These are phyloP conservation scores for Remersonia thermophila DNA, from an alignment of 2,329 filamentous ascomycete genomes.

Conservation along the genomic window DNA sequence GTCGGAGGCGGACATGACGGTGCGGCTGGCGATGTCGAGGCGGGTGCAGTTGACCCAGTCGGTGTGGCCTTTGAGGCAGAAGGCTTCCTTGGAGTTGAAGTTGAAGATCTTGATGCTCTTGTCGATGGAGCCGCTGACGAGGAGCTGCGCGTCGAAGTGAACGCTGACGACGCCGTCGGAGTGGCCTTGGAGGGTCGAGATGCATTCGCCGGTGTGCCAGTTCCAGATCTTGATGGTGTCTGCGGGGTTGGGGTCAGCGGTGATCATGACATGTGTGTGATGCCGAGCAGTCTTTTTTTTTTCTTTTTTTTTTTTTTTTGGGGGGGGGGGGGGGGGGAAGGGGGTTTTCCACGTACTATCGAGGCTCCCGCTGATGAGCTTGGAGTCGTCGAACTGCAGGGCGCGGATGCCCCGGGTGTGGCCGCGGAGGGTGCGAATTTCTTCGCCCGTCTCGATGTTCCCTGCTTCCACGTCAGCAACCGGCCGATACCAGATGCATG, in stretches of 20 bases:
- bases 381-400: conserved; percentile 84
- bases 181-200: conserved; percentile 71
- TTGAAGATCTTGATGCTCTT: conserved; percentile 87
- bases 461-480: no score
- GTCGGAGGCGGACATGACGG: conserved; percentile 85
- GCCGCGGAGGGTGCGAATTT: conserved; percentile 71
- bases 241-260: conserved; percentile 26
- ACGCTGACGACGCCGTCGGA: conserved; percentile 72
- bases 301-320: no score
- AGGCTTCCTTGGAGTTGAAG: conserved; percentile 71
- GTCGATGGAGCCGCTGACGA: conserved; percentile 85
- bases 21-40: conserved; percentile 69
- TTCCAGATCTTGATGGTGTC: conserved; percentile 92
- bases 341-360: conserved; percentile 39
- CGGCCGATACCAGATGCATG: no score
- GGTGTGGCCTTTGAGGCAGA: conserved; percentile 66
- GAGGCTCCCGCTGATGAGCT: conserved; percentile 61
- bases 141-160: conserved; percentile 71
- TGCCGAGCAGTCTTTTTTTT: no score
- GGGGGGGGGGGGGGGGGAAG: no score
- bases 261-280: neutral
- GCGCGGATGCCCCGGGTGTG: conserved; percentile 77
- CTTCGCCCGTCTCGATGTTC: conserved; percentile 80
- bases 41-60: conserved; percentile 98
- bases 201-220: conserved; percentile 79